Base-by-base conservation (phyloP, 2,329 filamentous ascomycete genomes). In the Ceratocystis variospora region DNA sequence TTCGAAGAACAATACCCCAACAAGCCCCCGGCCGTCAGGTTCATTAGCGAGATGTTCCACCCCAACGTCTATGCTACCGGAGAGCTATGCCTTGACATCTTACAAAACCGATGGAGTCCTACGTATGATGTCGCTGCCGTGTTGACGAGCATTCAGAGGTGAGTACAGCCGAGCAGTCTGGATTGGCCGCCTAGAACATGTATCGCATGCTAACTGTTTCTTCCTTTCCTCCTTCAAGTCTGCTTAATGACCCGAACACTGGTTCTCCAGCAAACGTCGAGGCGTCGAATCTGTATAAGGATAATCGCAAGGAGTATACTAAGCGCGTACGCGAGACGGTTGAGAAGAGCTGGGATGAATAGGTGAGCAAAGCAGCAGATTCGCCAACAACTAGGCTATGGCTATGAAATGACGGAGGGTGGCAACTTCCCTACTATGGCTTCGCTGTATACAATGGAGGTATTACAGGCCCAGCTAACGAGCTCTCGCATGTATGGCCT, bases 271-370 rank as follows among this genome's bases (percentile, higher is more conserved):
- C 94, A 66, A 99, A 99, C 72, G 94, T 97, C 71, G 94, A 99
- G 78, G 94, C 94, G 0, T 96, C 91, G 65, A 99, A 97, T 74
- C 81, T 97, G 7, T 99, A 97, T 81, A 97, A 97, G 76, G 94
- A 99, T 74, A 97, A 97, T 76, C 84, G 92, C 69, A 91, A 92
- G 75, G 94, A 99, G 74, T 99, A 99, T 74, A 89, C 87, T 31
- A 99, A 99, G 80, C 82, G 92, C 19, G 94, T 99, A 55, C 82
- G 91, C 61, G 94, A 97, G 79, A 96, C 93, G 0, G 94, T 99
- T 17, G 94, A 99, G 81, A 97, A 96, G 84, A 97, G 93, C 79
- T 99, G 94, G 94, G 94, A 97, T 70, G 93, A 96, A 73, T 96
- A 72, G 74, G 55, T 17, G 15, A 8, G 37, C 48, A 5, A 10